Base-by-base conservation (phyloP, 148 eudicot species). In the Diospyros lotus region DNA sequence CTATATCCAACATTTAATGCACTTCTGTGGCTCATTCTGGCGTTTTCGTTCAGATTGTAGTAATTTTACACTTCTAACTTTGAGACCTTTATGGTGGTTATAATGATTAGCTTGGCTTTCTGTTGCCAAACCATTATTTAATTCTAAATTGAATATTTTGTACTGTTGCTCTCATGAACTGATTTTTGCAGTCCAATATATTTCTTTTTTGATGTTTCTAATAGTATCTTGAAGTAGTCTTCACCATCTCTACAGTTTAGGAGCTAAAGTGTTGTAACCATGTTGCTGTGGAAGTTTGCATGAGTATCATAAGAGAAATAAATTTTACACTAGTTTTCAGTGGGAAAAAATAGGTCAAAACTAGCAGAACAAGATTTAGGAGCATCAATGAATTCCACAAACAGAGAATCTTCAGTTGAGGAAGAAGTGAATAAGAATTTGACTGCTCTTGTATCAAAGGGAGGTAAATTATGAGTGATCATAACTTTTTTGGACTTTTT, bases 391-490 rank as follows among this genome's bases (percentile, higher is more conserved):
- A 44, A n/a, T 54, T 50, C 73, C 70, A 18, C 43, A 40, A 74
- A 56, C 14, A 48, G 14, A 15, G 60, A 58, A 45, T 74, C 81
- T 40, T 40, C 71, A 17, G 66, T 73, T 54, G 66, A 38, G 45
- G 28, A 13, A n/a, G 59, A 69, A 53, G 56, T 52, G 55, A 69
- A 58, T 60, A 63, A 78, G 56, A 78, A 77, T 69, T 55, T 69
- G 46, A 45, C 76, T 52, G 3, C 68, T 44, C 71, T 63, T 44
- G 72, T 51, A 28, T 55, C 63, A 66, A 75, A 69, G 62, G 75
- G 78, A 84, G 75, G 78, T 84, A 78, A 68, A 76, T 39, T 65
- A 42, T 46, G 4, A 48, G 7, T 48, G 14, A 48, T 66, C 53
- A 50, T 51, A 18, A 68, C 14, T 50, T 50, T 18, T 64, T 14